Evolutionary conservation across 345 rosid genomes (phyloP).

Genomic region (Arabis alpina): DNA sequence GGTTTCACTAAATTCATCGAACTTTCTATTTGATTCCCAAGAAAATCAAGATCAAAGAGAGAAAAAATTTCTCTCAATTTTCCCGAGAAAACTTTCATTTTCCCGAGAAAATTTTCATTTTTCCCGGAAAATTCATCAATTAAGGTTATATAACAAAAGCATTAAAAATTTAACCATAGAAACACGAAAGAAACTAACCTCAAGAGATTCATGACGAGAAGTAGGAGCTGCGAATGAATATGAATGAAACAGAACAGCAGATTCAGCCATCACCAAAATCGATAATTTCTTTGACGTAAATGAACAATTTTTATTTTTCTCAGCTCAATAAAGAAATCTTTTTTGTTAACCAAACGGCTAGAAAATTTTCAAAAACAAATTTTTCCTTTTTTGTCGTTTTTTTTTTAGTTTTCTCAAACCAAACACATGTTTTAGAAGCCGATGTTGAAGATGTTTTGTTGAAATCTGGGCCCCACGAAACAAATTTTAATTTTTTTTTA

Average conservation of each 20-base stretch:
- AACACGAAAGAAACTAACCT: conserved; percentile 51
- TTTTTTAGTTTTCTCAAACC: background rate
- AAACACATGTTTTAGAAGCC: conserved; percentile 31
- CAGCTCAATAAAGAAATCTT: background rate
- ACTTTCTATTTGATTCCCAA: conserved; percentile 7
- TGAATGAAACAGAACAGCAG: conserved; percentile 78
- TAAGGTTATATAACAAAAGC: background rate
- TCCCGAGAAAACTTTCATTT: conserved; percentile 8
- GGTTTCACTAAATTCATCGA: background rate
- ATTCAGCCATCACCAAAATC: conserved; percentile 64
- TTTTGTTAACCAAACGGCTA: conserved; percentile 35
- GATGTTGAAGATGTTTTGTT: conserved; percentile 18
- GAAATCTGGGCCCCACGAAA: conserved; percentile 36
- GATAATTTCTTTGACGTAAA: background rate
- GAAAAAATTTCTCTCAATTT: background rate
- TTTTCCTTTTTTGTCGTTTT: conserved; percentile 3
- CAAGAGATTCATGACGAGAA: conserved; percentile 55
- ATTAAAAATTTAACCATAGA: background rate
- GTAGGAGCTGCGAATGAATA: conserved; percentile 60
- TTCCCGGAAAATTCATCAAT: background rate
- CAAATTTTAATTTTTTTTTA: too few relatives aligned
- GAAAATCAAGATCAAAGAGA: conserved; percentile 2
- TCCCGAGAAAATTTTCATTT: background rate
- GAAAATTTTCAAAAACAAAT: background rate
- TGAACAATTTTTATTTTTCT: background rate